Evolutionary conservation across 257 asterid species (phyloP).

Genomic region (Rubia yunnanensis): DNA sequence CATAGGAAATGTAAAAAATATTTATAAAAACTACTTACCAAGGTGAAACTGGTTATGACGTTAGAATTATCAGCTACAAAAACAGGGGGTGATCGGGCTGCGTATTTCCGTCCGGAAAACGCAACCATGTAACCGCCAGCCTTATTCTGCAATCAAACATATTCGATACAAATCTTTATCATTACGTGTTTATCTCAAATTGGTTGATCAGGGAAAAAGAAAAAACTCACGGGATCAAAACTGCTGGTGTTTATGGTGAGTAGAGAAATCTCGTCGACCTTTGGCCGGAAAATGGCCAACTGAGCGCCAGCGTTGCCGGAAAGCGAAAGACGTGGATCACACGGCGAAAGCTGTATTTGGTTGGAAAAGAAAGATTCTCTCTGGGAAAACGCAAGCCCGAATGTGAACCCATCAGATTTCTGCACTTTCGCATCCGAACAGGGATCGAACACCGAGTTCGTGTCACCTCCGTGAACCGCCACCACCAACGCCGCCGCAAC

Average conservation of each 20-base stretch:
- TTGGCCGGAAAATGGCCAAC: constrained; percentile 77
- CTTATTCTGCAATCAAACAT: constrained; percentile 26
- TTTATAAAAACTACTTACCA: no score
- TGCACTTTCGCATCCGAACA: constrained; percentile 68
- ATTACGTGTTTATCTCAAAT: background rate
- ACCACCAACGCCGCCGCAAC: constrained; percentile 14
- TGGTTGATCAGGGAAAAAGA: background rate
- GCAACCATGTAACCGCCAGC: constrained; percentile 82
- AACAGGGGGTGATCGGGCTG: constrained; percentile 78
- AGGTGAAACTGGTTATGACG: constrained; percentile 70
- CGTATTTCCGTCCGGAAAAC: constrained; percentile 76
- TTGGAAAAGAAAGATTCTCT: constrained; percentile 63
- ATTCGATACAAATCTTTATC: background rate
- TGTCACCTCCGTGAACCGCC: constrained; percentile 39
- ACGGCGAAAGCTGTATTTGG: constrained; percentile 84
- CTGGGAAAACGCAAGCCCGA: constrained; percentile 71
- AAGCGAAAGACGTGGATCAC: constrained; percentile 70
- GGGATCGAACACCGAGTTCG: constrained; percentile 55
- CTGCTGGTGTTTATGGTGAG: constrained; percentile 59
- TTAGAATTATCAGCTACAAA: constrained; percentile 54
- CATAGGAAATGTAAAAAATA: no score
- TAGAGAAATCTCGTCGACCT: constrained; percentile 87
- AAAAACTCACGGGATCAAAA: constrained; percentile 37
- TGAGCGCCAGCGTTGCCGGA: constrained; percentile 26
- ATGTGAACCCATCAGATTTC: constrained; percentile 70